Evolutionary conservation across 164 flowering plant genomes (phyloP), one percentile per base, ranked within the genome.

Genomic region (Tetrastigma voinierianum): DNA sequence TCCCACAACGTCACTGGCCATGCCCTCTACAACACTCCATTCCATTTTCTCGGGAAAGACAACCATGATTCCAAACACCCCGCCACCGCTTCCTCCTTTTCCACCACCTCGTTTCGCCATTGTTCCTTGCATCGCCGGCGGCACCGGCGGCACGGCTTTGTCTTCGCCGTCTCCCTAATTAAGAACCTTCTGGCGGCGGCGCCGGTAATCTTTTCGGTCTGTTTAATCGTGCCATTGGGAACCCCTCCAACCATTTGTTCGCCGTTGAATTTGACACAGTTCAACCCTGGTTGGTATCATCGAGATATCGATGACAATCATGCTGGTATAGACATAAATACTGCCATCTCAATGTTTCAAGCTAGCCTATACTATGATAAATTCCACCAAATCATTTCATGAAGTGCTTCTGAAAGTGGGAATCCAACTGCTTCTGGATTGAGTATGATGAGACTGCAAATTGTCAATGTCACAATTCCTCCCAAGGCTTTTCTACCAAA

Each of bases 241-340:
- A 46, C 6, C 10, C 66, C 11, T 17, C 68, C 10, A 76, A 79
- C 51, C 77, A 64, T 32, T 8, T 79, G 10, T 43, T 73, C 13
- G 80, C 80, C 0, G 57, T 79, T 4, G 80, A 79, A 48, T 51
- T 79, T 5, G 82, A 79, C 43, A 67, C 80, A 13, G 23, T 62
- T 3, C 54, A 64, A 14, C 12, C 44, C 32, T 21, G 44, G 2
- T 0, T 23, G 44, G n/a, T 65, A 53, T 25, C 6, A 25, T 43
- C 3, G 6, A 2, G 67, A 65, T 53, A 65, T 65, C 8, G 14
- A 65, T 44, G 47, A 13, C 17, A 65, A 65, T 18, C 67, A 65
- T 18, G 67, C 43, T 32, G 67, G 67, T 6, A 51, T 65, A 9
- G 67, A 65, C 19, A 40, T 65, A 14, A 65, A 65, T 25, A 32